Evolutionary conservation across 805 yeast species (phyloP), one percentile per base, ranked within the genome.

Genomic region (Wickerhamiella nectarea): DNA sequence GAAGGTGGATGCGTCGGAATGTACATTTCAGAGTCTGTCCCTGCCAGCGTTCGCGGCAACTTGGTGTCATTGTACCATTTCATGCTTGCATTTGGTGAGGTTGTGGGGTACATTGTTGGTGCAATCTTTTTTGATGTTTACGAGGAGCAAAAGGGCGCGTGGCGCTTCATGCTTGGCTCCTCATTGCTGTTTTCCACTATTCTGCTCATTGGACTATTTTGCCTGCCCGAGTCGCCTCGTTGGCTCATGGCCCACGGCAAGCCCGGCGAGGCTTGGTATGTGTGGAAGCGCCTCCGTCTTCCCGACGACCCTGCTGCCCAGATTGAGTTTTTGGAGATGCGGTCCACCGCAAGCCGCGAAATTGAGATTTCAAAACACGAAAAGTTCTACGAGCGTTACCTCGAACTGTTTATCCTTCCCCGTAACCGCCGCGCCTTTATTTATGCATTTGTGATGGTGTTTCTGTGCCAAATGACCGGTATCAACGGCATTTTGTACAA

Each of bases 111-210:
- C 50, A 77, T 78, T 4, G 66, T 74, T 45, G 76, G 78, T 33
- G 80, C 78, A 9, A 73, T 75, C 14, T 76, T 76, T 58, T 72
- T 67, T 46, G 21, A 33, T n/a, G 35, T 33, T n/a, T 33, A 33
- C 9, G 11, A 33, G 21, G 67, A 65, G 14, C 76, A 75, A 8
- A 48, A 59, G 2, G 76, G 72, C 29, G 78, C 76, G 17, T 76
- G 83, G 83, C 65, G 82, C 54, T 74, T 54, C 58, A 76, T 75
- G 74, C 66, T 76, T 20, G 82, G 81, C 14, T 72, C 79, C 1
- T 74, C 81, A 3, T 59, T 76, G 34, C 67, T 76, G 3, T 75
- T 74, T 54, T 74, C 80, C 15, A 68, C 77, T 1, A 49, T 68
- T 17, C 60, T 76, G 53, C 60, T 72, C 36, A 39, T 61, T 43